Conservation (phyloP, 176 grass and related monocot genomes). For the Phyllostachys edulis region DNA sequence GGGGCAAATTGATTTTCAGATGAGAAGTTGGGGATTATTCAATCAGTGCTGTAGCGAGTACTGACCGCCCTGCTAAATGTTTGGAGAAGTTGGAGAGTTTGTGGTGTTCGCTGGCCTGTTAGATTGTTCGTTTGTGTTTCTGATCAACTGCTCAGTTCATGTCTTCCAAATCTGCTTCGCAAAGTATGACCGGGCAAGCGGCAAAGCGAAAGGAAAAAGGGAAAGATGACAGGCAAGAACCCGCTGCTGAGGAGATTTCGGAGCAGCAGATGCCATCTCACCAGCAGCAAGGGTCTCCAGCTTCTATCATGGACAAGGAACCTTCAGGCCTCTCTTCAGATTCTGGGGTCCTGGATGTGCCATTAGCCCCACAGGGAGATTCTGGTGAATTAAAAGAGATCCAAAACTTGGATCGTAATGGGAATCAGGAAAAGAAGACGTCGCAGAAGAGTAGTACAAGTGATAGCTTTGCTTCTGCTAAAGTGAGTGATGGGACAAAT, state of each 20-base stretch:
- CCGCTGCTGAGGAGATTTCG: neutral
- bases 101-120: constrained; percentile 9
- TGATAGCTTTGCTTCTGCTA: constrained; percentile 75
- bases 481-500: constrained; percentile 84
- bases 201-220: constrained; percentile 27
- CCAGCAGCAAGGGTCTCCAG: constrained; percentile 32
- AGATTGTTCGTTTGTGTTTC: neutral
- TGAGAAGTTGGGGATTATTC: constrained; percentile 5
- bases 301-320: constrained; percentile 39
- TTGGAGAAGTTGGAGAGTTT: constrained; percentile 8
- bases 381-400: constrained; percentile 47
- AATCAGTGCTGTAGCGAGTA: neutral
- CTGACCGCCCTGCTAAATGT: neutral
- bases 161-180: constrained; percentile 13
- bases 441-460: constrained; percentile 71
- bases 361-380: constrained; percentile 31
- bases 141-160: constrained; percentile 34
- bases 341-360: constrained; percentile 30
- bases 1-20: constrained; percentile 10
- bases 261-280: constrained; percentile 27
- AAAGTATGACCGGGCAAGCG: constrained; percentile 27
- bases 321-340: constrained; percentile 26
- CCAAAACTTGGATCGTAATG: constrained; percentile 41
- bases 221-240: constrained; percentile 28
- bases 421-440: constrained; percentile 67